phyloP scores from a whole-genome alignment of 192 early-diverging fungal genomes.

The Coemansia sp. region DNA sequence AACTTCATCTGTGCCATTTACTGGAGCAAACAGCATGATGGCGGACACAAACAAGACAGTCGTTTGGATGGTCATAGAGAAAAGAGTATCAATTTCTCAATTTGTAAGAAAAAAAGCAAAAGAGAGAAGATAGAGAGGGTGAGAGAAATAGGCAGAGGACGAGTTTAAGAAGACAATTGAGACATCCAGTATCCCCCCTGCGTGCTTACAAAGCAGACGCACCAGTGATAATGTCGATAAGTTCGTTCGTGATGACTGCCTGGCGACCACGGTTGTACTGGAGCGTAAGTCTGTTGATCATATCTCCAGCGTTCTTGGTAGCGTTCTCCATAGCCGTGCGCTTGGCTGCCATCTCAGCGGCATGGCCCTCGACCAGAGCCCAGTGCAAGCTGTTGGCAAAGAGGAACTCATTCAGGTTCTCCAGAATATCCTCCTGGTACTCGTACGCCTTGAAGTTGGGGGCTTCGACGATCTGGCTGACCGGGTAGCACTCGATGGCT shows the following conservation, averaged over 20 bases:
- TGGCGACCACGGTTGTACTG: conserved; percentile 98
- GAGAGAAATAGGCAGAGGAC: neutral
- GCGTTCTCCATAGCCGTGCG: conserved; percentile 99
- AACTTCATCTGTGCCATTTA: no score
- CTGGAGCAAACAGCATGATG: no score
- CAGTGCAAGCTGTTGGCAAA: conserved; percentile 94
- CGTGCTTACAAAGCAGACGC: conserved; percentile 80
- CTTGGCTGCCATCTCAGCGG: conserved; percentile 93
- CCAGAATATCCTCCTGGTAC: conserved; percentile 83
- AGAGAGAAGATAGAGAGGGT: no score
- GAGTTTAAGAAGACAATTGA: neutral
- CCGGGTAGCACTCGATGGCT: conserved; percentile 58
- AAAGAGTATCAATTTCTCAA: neutral
- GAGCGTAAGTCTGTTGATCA: conserved; percentile 94
- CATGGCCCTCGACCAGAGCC: conserved; percentile 95
- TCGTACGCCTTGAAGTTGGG: conserved; percentile 90
- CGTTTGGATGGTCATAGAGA: no score
- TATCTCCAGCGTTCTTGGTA: conserved; percentile 98
- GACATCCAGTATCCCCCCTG: neutral
- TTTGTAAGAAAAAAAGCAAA: conserved; percentile 1
- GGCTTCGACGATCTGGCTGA: conserved; percentile 69
- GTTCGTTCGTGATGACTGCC: conserved; percentile 97
- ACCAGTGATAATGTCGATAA: conserved; percentile 97
- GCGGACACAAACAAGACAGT: no score
- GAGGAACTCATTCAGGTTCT: conserved; percentile 89